Conservation (phyloP, 2,329 filamentous ascomycete genomes). For the Anthostomella pinea region DNA sequence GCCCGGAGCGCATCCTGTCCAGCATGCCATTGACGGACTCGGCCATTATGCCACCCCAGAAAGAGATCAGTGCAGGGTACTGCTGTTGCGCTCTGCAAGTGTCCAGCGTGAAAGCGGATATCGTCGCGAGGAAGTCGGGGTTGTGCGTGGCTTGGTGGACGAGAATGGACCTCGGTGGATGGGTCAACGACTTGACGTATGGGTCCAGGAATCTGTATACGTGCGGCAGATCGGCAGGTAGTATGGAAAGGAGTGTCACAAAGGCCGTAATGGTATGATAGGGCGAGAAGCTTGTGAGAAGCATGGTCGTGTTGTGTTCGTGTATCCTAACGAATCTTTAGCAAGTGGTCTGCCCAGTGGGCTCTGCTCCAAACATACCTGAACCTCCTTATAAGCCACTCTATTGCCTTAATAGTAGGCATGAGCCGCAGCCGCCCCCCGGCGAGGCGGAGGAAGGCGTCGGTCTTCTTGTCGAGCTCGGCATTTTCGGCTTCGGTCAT, state of each 20-base stretch:
- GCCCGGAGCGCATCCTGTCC: slow-evolving; percentile 72
- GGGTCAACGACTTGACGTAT: slow-evolving; percentile 74
- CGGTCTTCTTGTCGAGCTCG: slow-evolving; percentile 73
- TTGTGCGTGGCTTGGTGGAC: slow-evolving; percentile 82
- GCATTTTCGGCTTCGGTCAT: slow-evolving; percentile 80
- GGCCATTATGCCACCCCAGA: slow-evolving; percentile 87
- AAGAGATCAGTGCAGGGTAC: slow-evolving; percentile 75
- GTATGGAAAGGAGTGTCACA: slow-evolving; percentile 78
- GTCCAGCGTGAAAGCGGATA: slow-evolving; percentile 77
- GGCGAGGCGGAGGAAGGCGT: slow-evolving; percentile 78
- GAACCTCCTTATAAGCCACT: slow-evolving; percentile 93
- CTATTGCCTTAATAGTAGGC: slow-evolving; percentile 85
- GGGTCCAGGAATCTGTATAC: slow-evolving; percentile 83
- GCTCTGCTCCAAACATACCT: slow-evolving; percentile 51
- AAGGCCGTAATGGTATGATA: slow-evolving; percentile 89
- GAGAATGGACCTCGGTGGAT: slow-evolving; percentile 75
- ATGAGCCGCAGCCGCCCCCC: slow-evolving; percentile 75
- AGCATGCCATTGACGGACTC: slow-evolving; percentile 83
- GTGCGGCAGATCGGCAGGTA: slow-evolving; percentile 70
- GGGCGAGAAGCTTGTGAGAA: slow-evolving; percentile 85
- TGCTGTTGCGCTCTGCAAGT: slow-evolving; percentile 70
- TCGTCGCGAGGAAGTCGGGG: slow-evolving; percentile 66
- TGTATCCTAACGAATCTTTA: slow-evolving; percentile 64
- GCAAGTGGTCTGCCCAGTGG: background rate
- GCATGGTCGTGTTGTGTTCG: slow-evolving; percentile 76